A percentile compares a stretch with the other conserved stretches of the same genome.
Conservation (phyloP, 371 early-diverging fungal species). For the Actinomortierella wolfii region DNA sequence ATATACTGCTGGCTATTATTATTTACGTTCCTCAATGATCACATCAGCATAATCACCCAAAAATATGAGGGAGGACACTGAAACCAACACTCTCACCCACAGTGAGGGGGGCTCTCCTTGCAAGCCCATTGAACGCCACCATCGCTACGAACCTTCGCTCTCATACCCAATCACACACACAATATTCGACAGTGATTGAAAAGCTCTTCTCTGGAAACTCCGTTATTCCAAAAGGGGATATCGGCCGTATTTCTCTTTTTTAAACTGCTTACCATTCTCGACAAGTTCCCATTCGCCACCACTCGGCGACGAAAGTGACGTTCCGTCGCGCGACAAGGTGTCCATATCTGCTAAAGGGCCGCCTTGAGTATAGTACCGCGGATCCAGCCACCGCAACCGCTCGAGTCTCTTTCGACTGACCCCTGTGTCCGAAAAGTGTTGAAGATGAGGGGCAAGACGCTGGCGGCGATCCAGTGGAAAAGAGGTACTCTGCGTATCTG, state of each 20-base stretch:
- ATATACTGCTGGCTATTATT: neutral
- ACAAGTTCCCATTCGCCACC: constrained; percentile 41
- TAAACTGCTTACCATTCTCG: constrained; percentile 13
- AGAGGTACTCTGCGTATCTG: too few species aligned
- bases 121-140: too few species aligned
- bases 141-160: too few species aligned
- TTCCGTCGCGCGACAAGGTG: constrained; percentile 27
- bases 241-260: neutral
- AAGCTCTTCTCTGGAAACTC: too few species aligned
- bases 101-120: constrained; percentile 12
- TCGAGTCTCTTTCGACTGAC: constrained; percentile 23
- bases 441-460: too few species aligned
- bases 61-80: neutral
- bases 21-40: neutral
- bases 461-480: too few species aligned
- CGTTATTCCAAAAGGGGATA: too few species aligned
- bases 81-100: neutral
- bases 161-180: too few species aligned
- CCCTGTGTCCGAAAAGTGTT: constrained; percentile 25
- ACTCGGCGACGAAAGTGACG: constrained; percentile 37
- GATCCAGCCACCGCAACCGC: constrained; percentile 34
- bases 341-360: constrained; percentile 28
- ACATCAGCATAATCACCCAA: neutral
- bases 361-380: constrained; percentile 21
- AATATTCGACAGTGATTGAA: too few species aligned